Conservation (phyloP, 495 filamentous ascomycete species). For the Podospora appendiculata region DNA sequence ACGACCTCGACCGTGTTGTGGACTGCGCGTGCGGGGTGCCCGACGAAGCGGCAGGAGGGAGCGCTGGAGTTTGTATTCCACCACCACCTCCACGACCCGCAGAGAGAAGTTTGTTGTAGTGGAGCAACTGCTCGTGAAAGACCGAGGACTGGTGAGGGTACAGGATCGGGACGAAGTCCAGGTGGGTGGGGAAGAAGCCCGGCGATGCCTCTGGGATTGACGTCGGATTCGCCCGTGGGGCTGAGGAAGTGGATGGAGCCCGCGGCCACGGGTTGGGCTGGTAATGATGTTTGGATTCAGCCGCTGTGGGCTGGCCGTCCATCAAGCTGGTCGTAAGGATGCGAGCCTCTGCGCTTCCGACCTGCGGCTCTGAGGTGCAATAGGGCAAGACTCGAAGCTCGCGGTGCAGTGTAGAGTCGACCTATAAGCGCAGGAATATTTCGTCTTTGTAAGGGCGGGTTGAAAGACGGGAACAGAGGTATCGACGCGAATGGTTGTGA, state of each 20-base stretch:
- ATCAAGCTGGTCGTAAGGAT: conserved; percentile 34
- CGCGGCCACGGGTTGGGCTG: conserved; percentile 34
- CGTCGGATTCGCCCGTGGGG: conserved; percentile 16
- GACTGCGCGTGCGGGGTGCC: conserved; percentile 34
- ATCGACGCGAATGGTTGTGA: not conserved
- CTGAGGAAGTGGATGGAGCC: conserved; percentile 16
- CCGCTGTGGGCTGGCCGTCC: conserved; percentile 42
- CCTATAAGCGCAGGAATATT: too few species aligned
- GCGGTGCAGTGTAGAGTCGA: too few species aligned
- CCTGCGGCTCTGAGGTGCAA: not conserved
- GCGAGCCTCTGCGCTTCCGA: conserved; percentile 10
- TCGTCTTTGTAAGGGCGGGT: too few species aligned
- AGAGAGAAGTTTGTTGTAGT: conserved; percentile 48
- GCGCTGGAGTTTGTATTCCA: conserved; percentile 37
- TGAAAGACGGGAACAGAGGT: not conserved
- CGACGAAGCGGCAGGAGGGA: conserved; percentile 36
- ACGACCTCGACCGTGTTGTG: conserved; percentile 40
- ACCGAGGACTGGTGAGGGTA: conserved; percentile 43
- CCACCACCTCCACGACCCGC: conserved; percentile 37
- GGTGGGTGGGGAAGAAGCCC: conserved; percentile 25
- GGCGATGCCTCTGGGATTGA: conserved; percentile 15
- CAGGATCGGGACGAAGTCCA: conserved; percentile 40
- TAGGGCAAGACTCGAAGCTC: not conserved
- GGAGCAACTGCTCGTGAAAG: conserved; percentile 44
- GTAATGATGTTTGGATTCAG: conserved; percentile 44